These are phyloP conservation scores for Penicillium robsamsonii DNA, from an alignment of 495 filamentous ascomycete genomes.

Conservation along the genomic window DNA sequence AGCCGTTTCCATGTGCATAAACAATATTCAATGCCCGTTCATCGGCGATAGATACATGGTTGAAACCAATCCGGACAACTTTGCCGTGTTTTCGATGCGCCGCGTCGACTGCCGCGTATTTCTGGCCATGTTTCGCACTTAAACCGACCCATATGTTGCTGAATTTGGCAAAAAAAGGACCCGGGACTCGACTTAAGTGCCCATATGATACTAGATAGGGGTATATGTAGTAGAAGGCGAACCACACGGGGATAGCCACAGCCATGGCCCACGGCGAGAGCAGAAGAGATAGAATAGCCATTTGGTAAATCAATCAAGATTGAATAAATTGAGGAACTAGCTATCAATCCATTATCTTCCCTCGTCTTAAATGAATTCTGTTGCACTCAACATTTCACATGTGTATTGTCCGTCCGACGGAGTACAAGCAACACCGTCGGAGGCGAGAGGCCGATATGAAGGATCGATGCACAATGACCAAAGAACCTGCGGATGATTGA, in stretches of 20 bases:
- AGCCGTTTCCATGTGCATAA: conserved; percentile 58
- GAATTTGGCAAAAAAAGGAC: conserved; percentile 24
- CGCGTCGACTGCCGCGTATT: conserved; percentile 29
- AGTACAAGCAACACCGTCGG: conserved; percentile 2
- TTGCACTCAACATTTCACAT: neutral
- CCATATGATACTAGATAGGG: conserved; percentile 23
- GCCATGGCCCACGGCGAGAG: conserved; percentile 17
- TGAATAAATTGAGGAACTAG: neutral
- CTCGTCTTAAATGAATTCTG: neutral
- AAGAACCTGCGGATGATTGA: neutral
- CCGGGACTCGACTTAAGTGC: conserved; percentile 18
- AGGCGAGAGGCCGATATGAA: neutral
- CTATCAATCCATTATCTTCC: neutral
- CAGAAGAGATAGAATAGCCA: conserved; percentile 17
- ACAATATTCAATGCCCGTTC: conserved; percentile 29
- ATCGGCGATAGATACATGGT: conserved; percentile 36
- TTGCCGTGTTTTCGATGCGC: conserved; percentile 41
- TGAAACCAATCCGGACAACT: conserved; percentile 40
- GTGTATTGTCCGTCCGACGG: neutral
- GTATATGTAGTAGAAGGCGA: conserved; percentile 23
- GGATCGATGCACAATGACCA: neutral
- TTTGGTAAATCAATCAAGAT: neutral
- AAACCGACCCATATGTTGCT: conserved; percentile 29
- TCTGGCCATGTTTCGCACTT: conserved; percentile 23
- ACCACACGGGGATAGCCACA: conserved; percentile 14